Conservation (phyloP, 495 filamentous ascomycete genomes). For the Cercophora samala region DNA sequence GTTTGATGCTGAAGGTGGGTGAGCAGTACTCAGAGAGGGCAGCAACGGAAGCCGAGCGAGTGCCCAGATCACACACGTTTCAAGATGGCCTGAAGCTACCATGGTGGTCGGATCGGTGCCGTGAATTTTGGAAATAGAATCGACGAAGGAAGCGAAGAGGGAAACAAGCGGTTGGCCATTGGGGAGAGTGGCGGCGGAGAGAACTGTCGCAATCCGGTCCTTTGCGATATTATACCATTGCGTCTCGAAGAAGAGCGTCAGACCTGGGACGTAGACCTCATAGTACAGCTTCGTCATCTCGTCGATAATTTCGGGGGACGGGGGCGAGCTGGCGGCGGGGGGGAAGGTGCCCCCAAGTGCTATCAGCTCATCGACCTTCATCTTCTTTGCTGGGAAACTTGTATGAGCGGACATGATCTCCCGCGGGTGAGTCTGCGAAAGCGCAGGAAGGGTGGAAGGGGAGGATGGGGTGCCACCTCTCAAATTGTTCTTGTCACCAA, state of each 20-base stretch:
- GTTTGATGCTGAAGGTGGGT: conserved; percentile 2
- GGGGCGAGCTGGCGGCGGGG: conserved; percentile 54
- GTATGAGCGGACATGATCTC: conserved; percentile 45
- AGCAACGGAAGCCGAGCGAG: conserved; percentile 42
- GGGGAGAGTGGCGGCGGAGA: conserved; percentile 44
- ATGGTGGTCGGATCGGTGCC: conserved; percentile 59
- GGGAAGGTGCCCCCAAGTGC: conserved; percentile 61
- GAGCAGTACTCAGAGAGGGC: conserved; percentile 28
- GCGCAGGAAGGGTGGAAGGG: conserved; percentile 17
- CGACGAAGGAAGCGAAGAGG: conserved; percentile 60
- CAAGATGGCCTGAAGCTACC: conserved; percentile 58
- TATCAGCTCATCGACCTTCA: conserved; percentile 74
- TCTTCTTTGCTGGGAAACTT: conserved; percentile 59
- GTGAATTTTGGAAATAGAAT: conserved; percentile 38
- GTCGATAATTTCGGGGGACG: conserved; percentile 52
- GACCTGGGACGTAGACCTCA: conserved; percentile 70
- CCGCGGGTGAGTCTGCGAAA: conserved; percentile 27
- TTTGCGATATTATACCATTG: conserved; percentile 67
- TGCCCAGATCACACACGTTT: conserved; percentile 70
- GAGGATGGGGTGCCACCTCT: conserved; percentile 34
- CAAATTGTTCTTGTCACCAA: conserved; percentile 21
- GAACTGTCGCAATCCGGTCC: conserved; percentile 25
- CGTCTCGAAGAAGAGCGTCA: conserved; percentile 81
- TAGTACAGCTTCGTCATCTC: conserved; percentile 73
- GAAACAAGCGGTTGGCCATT: conserved; percentile 58